Conservation (phyloP, 2,329 filamentous ascomycete genomes). For the Zopfia rhizophila region DNA sequence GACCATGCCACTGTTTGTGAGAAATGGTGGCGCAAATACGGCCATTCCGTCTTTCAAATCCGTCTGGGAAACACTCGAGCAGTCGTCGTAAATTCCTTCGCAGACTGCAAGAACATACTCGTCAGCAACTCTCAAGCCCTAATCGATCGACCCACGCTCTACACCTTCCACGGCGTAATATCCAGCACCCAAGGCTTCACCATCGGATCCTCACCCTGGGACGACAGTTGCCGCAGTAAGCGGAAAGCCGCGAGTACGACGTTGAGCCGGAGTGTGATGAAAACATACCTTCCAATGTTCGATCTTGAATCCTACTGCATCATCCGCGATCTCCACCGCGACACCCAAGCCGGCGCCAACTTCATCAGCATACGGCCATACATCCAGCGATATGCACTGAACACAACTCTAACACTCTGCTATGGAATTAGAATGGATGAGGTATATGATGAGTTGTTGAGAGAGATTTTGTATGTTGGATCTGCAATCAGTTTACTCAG, state of each 20-base stretch:
- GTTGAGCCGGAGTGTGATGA: constrained; percentile 58
- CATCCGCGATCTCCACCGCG: constrained; percentile 58
- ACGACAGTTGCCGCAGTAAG: constrained; percentile 64
- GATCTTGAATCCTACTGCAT: constrained; percentile 65
- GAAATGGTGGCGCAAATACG: constrained; percentile 61
- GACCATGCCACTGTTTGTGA: constrained; percentile 65
- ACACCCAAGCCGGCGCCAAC: constrained; percentile 54
- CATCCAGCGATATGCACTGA: constrained; percentile 64
- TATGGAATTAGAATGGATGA: constrained; percentile 67
- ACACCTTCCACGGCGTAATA: constrained; percentile 66
- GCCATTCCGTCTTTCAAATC: constrained; percentile 63
- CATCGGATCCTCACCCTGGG: constrained; percentile 65
- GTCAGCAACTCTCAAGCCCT: constrained; percentile 62
- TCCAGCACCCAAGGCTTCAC: constrained; percentile 64
- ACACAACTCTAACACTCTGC: constrained; percentile 65
- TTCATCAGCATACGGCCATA: constrained; percentile 62
- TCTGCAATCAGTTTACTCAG: constrained; percentile 63
- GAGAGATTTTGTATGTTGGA: constrained; percentile 65
- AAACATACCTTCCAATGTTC: constrained; percentile 64
- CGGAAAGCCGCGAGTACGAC: constrained; percentile 63
- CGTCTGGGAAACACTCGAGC: constrained; percentile 64
- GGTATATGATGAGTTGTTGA: constrained; percentile 62
- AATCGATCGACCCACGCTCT: constrained; percentile 62
- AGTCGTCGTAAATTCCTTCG: constrained; percentile 65
- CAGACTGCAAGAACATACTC: constrained; percentile 63